Conservation (phyloP, 352 stramenopile genomes). For the Pythium coloratum region DNA sequence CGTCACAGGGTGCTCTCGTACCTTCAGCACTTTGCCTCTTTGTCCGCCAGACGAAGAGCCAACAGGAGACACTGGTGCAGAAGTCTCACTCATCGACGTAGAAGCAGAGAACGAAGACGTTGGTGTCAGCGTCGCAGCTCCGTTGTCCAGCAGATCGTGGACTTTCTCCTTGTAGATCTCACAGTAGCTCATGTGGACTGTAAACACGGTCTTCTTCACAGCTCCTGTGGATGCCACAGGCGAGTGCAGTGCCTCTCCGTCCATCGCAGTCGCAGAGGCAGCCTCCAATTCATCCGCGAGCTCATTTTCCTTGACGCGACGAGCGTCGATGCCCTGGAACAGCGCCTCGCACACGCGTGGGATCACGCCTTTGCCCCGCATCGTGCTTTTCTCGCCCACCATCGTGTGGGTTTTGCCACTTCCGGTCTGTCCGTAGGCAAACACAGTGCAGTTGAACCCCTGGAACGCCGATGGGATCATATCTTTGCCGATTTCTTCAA, state of each 20-base stretch:
- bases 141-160: conserved; percentile 70
- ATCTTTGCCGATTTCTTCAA: conserved; percentile 70
- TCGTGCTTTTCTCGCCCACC: conserved; percentile 63
- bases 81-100: conserved; percentile 17
- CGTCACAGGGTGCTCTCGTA: conserved; percentile 81
- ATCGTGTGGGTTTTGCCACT: conserved; percentile 87
- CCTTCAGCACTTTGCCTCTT: conserved; percentile 46
- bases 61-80: conserved; percentile 7
- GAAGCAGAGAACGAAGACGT: conserved; percentile 30
- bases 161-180: conserved; percentile 91
- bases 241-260: conserved; percentile 18
- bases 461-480: conserved; percentile 76
- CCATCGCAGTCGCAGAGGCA: not conserved
- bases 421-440: conserved; percentile 82
- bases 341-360: conserved; percentile 78
- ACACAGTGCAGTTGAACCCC: conserved; percentile 83
- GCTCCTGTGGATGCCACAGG: conserved; percentile 29
- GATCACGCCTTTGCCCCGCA: conserved; percentile 67
- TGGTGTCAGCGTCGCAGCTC: conserved; percentile 6
- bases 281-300: conserved; percentile 15
- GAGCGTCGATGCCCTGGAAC: conserved; percentile 62
- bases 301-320: conserved; percentile 31
- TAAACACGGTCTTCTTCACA: conserved; percentile 19
- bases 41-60: not conserved
- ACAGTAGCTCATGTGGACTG: conserved; percentile 68